Evolutionary conservation across 257 asterid genomes (phyloP), one percentile per base, ranked within the genome.

Genomic region (Echium plantagineum): DNA sequence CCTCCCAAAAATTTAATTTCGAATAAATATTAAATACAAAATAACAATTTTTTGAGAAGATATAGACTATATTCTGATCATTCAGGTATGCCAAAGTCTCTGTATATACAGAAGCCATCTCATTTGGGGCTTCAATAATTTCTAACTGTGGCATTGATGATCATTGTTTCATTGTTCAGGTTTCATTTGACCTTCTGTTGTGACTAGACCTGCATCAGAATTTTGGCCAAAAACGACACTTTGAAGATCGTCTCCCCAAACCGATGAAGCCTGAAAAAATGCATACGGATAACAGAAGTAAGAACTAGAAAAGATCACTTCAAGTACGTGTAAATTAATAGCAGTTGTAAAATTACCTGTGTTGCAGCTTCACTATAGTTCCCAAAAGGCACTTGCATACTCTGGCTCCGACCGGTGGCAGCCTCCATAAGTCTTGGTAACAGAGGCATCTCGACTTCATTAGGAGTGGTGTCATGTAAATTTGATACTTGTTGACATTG

Each of bases 101-200:
- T 64, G 54, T 82, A 85, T 83, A 54, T 81, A 83, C 96, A 80
- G 83, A 85, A 78, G 94, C 97, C 94, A 91, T 78, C 94, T 81
- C 83, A 68, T 51, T 74, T 63, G 83, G 89, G 94, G 95, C 90
- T 78, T 77, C 90, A 77, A 73, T 71, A 28, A 74, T 79, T 76
- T 65, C 66, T 67, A 10, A 5, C 49, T 9, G 75, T 70, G 73
- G 80, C 74, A 62, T 58, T 64, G 62, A 65, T 51, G 56, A 60
- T 52, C 63, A 26, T 1, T 51, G 26, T 60, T 62, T 87, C 87
- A 81, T 62, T 60, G 80, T 80, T 88, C 96, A 46, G 74, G 77
- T 72, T 88, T 85, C 95, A 78, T 85, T 62, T 78, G 88, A 70
- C 75, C 48, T 32, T 3, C 49, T 42, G 71, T 66, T 24, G 82